Percentiles rank a stretch among this genome's conserved stretches.
Evolutionary conservation across 2,329 filamentous ascomycete genomes (phyloP).

Genomic region (Mariannaea elegans): DNA sequence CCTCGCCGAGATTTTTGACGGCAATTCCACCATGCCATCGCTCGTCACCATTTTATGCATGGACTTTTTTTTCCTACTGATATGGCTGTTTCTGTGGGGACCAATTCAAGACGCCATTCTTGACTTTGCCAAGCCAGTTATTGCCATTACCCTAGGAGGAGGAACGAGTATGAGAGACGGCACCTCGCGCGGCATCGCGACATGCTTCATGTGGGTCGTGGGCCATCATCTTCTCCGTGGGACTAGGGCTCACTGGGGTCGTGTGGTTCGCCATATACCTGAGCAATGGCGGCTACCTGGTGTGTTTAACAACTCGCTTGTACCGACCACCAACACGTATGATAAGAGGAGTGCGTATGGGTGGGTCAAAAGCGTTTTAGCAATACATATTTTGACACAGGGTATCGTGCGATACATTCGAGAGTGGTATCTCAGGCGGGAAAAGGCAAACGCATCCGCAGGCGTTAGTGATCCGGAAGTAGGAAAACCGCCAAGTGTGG

Average conservation of each 20-base stretch:
- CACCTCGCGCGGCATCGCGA: conserved; percentile 75
- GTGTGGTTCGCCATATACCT: conserved; percentile 56
- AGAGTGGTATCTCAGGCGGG: conserved; percentile 71
- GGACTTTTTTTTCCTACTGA: conserved; percentile 81
- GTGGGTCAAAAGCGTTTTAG: conserved; percentile 74
- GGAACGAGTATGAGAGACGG: conserved; percentile 75
- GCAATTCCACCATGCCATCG: conserved; percentile 85
- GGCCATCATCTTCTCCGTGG: conserved; percentile 62
- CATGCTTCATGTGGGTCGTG: conserved; percentile 74
- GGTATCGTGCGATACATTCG: conserved; percentile 76
- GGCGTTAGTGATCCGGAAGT: conserved; percentile 69
- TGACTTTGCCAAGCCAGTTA: conserved; percentile 91
- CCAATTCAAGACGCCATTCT: conserved; percentile 88
- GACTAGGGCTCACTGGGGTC: conserved; percentile 59
- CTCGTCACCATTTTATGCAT: conserved; percentile 85
- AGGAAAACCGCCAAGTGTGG: conserved; percentile 57
- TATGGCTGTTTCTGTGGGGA: conserved; percentile 89
- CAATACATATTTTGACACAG: conserved; percentile 79
- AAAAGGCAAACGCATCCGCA: conserved; percentile 61
- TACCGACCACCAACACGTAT: conserved; percentile 53
- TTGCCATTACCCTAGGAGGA: conserved; percentile 88
- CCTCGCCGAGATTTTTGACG: conserved; percentile 91
- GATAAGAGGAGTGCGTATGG: conserved; percentile 68
- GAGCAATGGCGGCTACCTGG: conserved; percentile 56
- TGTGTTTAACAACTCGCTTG: conserved; percentile 58